Base-by-base conservation (phyloP, 176 grass and related monocot species). In the Carex parvula region DNA sequence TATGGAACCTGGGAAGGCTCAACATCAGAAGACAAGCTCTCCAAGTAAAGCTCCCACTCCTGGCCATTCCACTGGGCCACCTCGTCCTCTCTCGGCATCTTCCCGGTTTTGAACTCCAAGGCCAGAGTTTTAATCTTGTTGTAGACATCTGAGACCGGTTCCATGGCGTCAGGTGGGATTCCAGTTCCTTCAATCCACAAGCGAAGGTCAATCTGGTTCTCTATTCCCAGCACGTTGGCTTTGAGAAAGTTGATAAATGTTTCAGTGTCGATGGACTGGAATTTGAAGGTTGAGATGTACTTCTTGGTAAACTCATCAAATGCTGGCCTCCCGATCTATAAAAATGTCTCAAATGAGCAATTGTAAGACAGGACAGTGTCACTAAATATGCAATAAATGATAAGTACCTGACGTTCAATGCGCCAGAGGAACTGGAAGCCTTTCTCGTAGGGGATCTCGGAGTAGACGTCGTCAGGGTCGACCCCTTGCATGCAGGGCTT, bases 11-110 rank as follows among this genome's bases (percentile, higher is more conserved):
- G 95, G 56, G 93, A 98, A 44, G 91, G 70, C 82, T 98, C 92
- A 84, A 95, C 92, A 88, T 94, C 84, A 70, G 84, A 87, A 24
- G 95, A 87, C 61, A 98, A 70, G 88, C 88, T 98, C 84, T 95
- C 95, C 84, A 98, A 88, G 83, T 98, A 98, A 84, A 98, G 91
- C 78, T 98, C 91, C 95, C 95, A 98, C 74, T 95, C 92, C 58
- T 93, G 95, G 32, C 95, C 92, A 60, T 64, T 86, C 95, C 95
- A 98, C 57, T 93, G 80, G 72, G 91, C 85, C 65, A 98, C 92
- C 82, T 98, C 92, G n/a, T 98, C 91, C 85, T 98, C 91, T 59
- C 80, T 91, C 29, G 95, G 95, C 65, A 98, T 91, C 79, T 87
- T 93, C 63, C 92, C 95, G 33, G 71, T 77, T 83, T 90, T 95